Base-by-base conservation (phyloP, 345 rosid species). In the Iberis pinnata region DNA sequence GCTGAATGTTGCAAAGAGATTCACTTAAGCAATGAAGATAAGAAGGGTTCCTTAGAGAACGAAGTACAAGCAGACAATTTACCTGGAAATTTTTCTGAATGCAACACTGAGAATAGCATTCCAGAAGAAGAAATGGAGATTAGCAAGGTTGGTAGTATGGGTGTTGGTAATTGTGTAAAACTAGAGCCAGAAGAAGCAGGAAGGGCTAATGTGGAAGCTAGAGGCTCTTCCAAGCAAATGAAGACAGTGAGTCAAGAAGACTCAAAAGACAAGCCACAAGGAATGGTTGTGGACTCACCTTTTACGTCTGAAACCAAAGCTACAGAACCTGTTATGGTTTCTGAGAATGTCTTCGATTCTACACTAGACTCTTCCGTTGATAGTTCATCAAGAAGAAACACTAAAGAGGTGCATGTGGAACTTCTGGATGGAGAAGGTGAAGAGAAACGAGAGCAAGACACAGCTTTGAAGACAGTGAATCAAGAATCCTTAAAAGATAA, bases 271-370 rank as follows among this genome's bases (percentile, higher is more conserved):
- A 37, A 47, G 10, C 43, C 18, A 27, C 43, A 47, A 16, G 56
- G 49, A 64, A 54, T 64, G 61, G 2, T 8, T 29, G 36, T 38
- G 13, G 29, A 12, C 55, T 27, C 47, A n/a, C 12, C 56, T 16
- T 40, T 15, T 17, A 9, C 31, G 5, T 56, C n/a, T 0, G 51
- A 15, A 32, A 41, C 62, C 36, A 56, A 40, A 22, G 42, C 39
- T 56, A 3, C 31, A 40, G 45, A 64, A 22, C 6, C 37, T 47
- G 8, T 39, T 15, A 16, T 31, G 57, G 8, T 19, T 33, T 9
- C 44, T 56, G 49, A 56, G 44, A 32, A 40, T 41, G 38, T 8
- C 29, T 20, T 48, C 35, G 56, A 48, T 31, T 31, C 37, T 47
- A 19, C 49, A 14, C 41, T 9, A n/a, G 39, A 8, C 17, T 12